Evolutionary conservation across 2,329 filamentous ascomycete species (phyloP), one percentile per base, ranked within the genome.

Genomic region (Hypoxylon sp.): DNA sequence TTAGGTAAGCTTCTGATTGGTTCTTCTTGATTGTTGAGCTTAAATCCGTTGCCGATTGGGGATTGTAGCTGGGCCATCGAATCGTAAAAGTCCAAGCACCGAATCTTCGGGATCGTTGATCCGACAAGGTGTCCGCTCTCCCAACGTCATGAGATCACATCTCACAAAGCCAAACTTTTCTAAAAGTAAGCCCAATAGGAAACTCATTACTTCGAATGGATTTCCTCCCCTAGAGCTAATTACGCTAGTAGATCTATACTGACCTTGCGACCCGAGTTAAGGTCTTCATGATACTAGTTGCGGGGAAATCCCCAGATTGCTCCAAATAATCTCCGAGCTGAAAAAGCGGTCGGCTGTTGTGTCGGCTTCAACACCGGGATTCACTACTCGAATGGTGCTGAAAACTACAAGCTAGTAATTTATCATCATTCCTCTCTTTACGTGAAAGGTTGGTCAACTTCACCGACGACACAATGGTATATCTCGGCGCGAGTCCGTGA

Each of bases 1-100:
- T n/a, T n/a, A n/a, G n/a, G 43, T 63, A 23, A 46, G 30, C 51
- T 64, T 32, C 28, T 62, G 45, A 56, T 68, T 68, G 57, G 61
- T 5, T 7, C 51, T 10, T 23, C 51, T 53, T 9, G 14, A 21
- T 17, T 10, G 6, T 36, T 5, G 5, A 36, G 51, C 32, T 46
- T n/a, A 34, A 28, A 9, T 46, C 46, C 57, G 45, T 52, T 53
- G 28, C 36, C 46, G 46, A 43, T n/a, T 23, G 23, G 56, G 49
- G 34, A 14, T 34, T 25, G 45, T 11, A 52, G 32, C 43, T 48
- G 52, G 17, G 52, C 34, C 30, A 21, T 51, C 45, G 9, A 32
- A 59, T 25, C 23, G 56, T 38, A 48, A 14, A 28, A 55, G 41
- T 43, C 28, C 30, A 17, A 46, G 53, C 5, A 25, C 53, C 58